Conservation (phyloP, 208 protist genomes). For the Spongospora subterranea region DNA sequence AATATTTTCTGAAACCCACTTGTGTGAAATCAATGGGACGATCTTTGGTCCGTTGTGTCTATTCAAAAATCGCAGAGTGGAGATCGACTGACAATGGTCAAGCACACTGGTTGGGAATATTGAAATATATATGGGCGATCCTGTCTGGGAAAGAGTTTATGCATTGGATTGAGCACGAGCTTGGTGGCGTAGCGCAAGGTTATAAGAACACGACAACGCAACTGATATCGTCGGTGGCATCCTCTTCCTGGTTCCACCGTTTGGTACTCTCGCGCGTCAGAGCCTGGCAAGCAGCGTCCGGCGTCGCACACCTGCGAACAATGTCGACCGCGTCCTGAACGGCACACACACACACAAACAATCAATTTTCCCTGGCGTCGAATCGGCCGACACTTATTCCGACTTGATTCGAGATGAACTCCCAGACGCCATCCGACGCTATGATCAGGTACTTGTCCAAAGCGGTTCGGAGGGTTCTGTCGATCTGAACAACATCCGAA, state of each 20-base stretch:
- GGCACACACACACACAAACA: too few relatives aligned
- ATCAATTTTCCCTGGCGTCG: too few relatives aligned
- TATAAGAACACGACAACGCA: conserved; percentile 49
- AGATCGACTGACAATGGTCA: too few relatives aligned
- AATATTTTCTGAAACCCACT: too few relatives aligned
- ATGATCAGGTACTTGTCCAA: conserved; percentile 35
- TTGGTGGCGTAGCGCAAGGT: too few relatives aligned
- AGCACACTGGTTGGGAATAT: too few relatives aligned
- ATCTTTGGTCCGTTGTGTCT: too few relatives aligned
- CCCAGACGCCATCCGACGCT: conserved; percentile 54
- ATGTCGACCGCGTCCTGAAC: conserved; percentile 59
- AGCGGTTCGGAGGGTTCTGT: not conserved
- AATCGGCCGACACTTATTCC: not conserved
- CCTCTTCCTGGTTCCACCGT: conserved; percentile 58
- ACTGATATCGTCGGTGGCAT: conserved; percentile 62
- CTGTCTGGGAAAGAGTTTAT: too few relatives aligned
- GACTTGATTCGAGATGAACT: conserved; percentile 59
- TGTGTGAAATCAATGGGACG: too few relatives aligned
- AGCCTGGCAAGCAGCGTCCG: conserved; percentile 1
- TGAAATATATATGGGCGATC: too few relatives aligned
- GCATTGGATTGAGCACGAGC: too few relatives aligned
- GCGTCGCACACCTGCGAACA: not conserved
- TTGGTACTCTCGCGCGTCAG: conserved; percentile 35
- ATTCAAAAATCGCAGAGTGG: too few relatives aligned
- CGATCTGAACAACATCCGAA: not conserved